Percentiles rank a stretch among this genome's conserved stretches.
These are phyloP conservation scores for Plasmodium adleri DNA, from an alignment of 169 alveolate genomes.

Conservation along the genomic window DNA sequence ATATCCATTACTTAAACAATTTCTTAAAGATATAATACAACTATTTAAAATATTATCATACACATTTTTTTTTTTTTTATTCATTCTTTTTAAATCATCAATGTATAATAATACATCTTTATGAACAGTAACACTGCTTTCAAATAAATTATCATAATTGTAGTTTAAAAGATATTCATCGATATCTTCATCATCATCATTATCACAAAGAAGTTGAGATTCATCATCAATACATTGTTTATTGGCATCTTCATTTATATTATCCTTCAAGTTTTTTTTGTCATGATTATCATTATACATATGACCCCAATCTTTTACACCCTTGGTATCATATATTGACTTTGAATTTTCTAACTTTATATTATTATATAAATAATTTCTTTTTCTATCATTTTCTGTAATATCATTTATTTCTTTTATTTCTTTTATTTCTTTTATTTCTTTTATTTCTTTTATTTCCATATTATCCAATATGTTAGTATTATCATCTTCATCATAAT, in stretches of 20 bases:
- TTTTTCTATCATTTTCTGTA: no score
- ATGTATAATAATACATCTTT: slow-evolving; percentile 41
- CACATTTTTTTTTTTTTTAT: slow-evolving; percentile 57
- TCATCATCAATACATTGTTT: neutral
- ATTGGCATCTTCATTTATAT: neutral
- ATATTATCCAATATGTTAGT: no score
- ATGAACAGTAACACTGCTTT: slow-evolving; percentile 27
- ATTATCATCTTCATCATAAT: no score
- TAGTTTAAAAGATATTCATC: slow-evolving; percentile 55
- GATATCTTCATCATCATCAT: slow-evolving; percentile 32
- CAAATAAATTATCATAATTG: slow-evolving; percentile 54
- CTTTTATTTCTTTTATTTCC: no score
- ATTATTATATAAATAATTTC: no score
- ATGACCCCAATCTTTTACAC: no score
- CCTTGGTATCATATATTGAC: no score
- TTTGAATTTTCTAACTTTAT: no score
- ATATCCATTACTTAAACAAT: slow-evolving; percentile 69
- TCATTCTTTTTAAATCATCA: slow-evolving; percentile 22
- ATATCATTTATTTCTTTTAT: no score
- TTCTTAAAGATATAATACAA: slow-evolving; percentile 61
- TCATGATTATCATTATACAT: neutral
- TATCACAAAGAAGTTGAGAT: neutral
- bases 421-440: no score
- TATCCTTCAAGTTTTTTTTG: neutral
- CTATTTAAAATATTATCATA: slow-evolving; percentile 68